These are phyloP conservation scores for Tripterygium wilfordii DNA, from an alignment of 177 flowering plant genomes.

Conservation along the genomic window DNA sequence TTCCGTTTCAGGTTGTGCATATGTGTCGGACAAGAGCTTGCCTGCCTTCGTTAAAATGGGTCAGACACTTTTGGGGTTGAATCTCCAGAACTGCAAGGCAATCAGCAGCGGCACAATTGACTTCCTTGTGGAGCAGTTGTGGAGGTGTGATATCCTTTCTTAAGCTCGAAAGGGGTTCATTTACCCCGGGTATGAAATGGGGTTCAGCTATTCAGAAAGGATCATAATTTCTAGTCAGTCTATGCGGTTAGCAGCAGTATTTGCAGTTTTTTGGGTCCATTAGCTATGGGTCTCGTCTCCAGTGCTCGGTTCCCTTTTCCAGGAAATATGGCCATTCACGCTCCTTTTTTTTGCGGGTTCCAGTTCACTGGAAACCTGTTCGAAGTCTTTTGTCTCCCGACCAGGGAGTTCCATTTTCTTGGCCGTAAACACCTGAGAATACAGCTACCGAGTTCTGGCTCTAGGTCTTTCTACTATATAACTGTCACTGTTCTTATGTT, in stretches of 20 bases:
- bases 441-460: slow-evolving; percentile 33
- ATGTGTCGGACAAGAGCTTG: slow-evolving; percentile 51
- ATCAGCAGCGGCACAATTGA: slow-evolving; percentile 49
- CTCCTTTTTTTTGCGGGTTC: slow-evolving; percentile 48
- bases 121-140: slow-evolving; percentile 46
- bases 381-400: slow-evolving; percentile 29
- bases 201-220: too few relatives aligned
- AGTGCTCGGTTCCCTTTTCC: slow-evolving; percentile 45
- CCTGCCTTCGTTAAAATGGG: slow-evolving; percentile 45
- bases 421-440: slow-evolving; percentile 42
- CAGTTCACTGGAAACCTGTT: too few relatives aligned
- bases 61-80: slow-evolving; percentile 60
- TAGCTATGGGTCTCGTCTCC: slow-evolving; percentile 23
- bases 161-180: slow-evolving; percentile 21
- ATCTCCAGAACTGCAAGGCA: slow-evolving; percentile 63
- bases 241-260: slow-evolving; percentile 15
- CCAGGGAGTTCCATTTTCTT: slow-evolving; percentile 16
- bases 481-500: slow-evolving; percentile 2
- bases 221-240: slow-evolving; percentile 16
- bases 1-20: slow-evolving; percentile 65
- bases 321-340: slow-evolving; percentile 31
- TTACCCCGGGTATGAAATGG: too few relatives aligned
- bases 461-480: slow-evolving; percentile 8
- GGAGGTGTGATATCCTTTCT: slow-evolving; percentile 83
- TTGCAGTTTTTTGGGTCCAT: slow-evolving; percentile 60